Evolutionary conservation across 2,329 filamentous ascomycete species (phyloP).

Genomic region (Trematosphaeria pertusa): DNA sequence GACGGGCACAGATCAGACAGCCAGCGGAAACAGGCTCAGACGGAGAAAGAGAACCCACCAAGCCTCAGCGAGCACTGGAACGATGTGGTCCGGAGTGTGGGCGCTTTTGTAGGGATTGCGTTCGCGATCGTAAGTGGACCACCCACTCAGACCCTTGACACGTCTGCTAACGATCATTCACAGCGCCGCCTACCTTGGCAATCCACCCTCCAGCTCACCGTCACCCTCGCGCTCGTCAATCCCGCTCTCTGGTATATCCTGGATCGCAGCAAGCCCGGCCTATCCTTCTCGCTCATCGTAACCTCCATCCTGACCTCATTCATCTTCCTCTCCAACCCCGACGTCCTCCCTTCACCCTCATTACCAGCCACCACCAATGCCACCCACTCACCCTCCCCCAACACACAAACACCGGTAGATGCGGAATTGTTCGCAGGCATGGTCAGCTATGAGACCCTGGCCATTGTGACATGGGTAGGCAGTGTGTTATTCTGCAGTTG

Average conservation of each 20-base stretch:
- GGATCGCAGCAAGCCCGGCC: constrained; percentile 85
- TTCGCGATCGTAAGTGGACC: constrained; percentile 78
- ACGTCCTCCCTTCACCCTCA: constrained; percentile 68
- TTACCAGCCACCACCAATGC: constrained; percentile 30
- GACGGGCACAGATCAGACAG: constrained; percentile 56
- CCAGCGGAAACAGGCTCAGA: constrained; percentile 2
- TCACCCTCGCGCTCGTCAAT: constrained; percentile 89
- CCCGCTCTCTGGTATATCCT: constrained; percentile 96
- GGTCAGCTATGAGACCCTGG: constrained; percentile 69
- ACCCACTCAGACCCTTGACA: neutral
- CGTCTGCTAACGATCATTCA: constrained; percentile 11
- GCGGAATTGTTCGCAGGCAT: constrained; percentile 58
- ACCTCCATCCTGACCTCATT: constrained; percentile 76
- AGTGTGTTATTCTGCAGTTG: constrained; percentile 95
- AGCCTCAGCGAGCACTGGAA: constrained; percentile 73
- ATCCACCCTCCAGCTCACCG: constrained; percentile 89
- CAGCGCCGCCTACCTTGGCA: constrained; percentile 91
- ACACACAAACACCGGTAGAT: constrained; percentile 4
- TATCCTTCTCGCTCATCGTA: constrained; percentile 77
- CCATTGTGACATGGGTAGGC: constrained; percentile 84
- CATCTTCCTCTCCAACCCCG: constrained; percentile 76
- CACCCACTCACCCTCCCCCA: constrained; percentile 25
- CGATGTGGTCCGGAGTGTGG: constrained; percentile 71
- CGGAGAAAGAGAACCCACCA: constrained; percentile 38
- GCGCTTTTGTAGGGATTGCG: constrained; percentile 75